A percentile compares a stretch with the other conserved stretches of the same genome.
Evolutionary conservation across 129 eudicot species (phyloP).

Genomic region (Chrysanthemum makinoi): DNA sequence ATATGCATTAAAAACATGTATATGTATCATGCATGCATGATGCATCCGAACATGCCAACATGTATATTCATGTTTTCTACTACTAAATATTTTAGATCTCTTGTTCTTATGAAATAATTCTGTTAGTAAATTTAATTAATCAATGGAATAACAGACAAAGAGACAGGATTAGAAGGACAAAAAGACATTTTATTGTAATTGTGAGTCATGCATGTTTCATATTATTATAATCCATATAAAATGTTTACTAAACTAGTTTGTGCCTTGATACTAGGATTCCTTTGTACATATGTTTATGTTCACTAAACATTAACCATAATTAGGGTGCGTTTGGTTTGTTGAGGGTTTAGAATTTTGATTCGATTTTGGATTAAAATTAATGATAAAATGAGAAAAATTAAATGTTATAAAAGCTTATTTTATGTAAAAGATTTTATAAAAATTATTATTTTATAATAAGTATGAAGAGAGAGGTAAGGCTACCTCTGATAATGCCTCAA

Average conservation of each 20-base stretch:
- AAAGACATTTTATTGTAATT: slow-evolving; percentile 5
- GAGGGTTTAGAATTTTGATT: no score
- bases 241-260: background rate
- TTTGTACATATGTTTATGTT: slow-evolving; percentile 6
- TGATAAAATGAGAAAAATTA: no score
- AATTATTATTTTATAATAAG: no score
- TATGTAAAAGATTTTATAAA: no score
- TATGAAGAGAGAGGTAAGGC: no score
- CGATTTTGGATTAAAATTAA: no score
- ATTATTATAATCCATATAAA: slow-evolving; percentile 2
- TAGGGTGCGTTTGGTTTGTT: no score
- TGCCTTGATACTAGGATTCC: slow-evolving; percentile 29
- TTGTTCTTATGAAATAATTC: background rate
- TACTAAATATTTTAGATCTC: no score
- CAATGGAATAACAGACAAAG: slow-evolving; percentile 25
- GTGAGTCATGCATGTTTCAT: slow-evolving; percentile 13
- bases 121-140: background rate
- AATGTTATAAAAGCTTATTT: no score
- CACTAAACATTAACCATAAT: background rate
- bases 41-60: background rate
- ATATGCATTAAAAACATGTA: background rate
- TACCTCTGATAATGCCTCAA: no score
- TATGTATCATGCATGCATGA: background rate
- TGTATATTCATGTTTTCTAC: background rate
- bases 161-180: slow-evolving; percentile 22